phyloP scores from a whole-genome alignment of 2,329 filamentous ascomycete genomes.

The Cadophora malorum region DNA sequence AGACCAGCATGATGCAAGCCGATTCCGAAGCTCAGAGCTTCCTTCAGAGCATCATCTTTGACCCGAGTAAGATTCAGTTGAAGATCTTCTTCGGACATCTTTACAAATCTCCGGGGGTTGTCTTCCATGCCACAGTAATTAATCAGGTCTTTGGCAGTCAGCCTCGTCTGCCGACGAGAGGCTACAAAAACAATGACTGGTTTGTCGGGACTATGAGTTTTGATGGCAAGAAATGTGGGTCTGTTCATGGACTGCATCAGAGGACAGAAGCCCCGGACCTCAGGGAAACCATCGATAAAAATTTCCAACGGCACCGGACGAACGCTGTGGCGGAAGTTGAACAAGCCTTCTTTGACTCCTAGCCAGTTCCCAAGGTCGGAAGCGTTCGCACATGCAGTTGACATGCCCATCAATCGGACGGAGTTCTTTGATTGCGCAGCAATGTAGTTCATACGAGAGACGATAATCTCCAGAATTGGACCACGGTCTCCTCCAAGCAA shows the following conservation, averaged over 20 bases:
- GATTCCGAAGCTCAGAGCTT: constrained; percentile 97
- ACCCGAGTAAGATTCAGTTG: constrained; percentile 86
- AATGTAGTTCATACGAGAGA: constrained; percentile 95
- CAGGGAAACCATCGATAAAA: constrained; percentile 96
- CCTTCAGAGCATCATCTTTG: constrained; percentile 90
- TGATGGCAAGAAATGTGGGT: constrained; percentile 94
- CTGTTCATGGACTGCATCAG: constrained; percentile 99
- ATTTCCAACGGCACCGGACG: constrained; percentile 95
- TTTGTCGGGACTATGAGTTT: constrained; percentile 94
- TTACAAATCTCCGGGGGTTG: constrained; percentile 89
- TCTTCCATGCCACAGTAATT: constrained; percentile 99
- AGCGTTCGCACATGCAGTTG: constrained; percentile 95
- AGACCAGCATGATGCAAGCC: constrained; percentile 96
- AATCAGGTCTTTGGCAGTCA: constrained; percentile 95
- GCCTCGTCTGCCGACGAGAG: constrained; percentile 89
- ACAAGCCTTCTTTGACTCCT: constrained; percentile 92
- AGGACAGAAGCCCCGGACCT: constrained; percentile 93
- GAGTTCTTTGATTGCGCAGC: constrained; percentile 89
- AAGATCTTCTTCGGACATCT: constrained; percentile 94
- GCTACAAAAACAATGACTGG: constrained; percentile 98
- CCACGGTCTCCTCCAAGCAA: constrained; percentile 95
- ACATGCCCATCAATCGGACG: constrained; percentile 96
- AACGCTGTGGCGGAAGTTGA: constrained; percentile 97
- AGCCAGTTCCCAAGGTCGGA: constrained; percentile 95
- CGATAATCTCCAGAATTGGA: constrained; percentile 98